phyloP scores from a whole-genome alignment of 2,329 filamentous ascomycete genomes.

The Diaporthe ilicicola region DNA sequence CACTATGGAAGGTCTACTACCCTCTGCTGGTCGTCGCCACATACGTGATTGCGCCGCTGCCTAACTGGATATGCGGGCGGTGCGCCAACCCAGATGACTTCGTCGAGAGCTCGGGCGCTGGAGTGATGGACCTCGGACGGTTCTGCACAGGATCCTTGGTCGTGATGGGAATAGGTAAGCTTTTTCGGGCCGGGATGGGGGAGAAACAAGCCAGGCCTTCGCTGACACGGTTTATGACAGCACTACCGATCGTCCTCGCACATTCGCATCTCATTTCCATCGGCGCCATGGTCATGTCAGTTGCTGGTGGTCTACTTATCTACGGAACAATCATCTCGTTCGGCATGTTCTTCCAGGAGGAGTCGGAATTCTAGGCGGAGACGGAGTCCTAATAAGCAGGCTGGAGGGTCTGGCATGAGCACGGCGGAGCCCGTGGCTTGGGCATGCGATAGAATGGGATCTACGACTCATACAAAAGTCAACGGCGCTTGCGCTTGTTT shows the following conservation, averaged over 20 bases:
- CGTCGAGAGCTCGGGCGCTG: slow-evolving; percentile 82
- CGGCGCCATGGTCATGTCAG: slow-evolving; percentile 94
- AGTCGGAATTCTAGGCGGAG: slow-evolving; percentile 84
- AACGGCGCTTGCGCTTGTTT: slow-evolving; percentile 6
- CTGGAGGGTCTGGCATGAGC: neutral
- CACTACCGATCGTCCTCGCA: slow-evolving; percentile 86
- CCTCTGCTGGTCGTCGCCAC: slow-evolving; percentile 95
- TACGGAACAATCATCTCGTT: slow-evolving; percentile 99
- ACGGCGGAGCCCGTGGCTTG: neutral
- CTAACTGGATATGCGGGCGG: slow-evolving; percentile 94
- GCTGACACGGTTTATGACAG: slow-evolving; percentile 53
- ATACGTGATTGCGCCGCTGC: slow-evolving; percentile 90
- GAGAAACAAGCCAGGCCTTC: neutral
- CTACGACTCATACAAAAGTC: neutral
- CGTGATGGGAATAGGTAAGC: slow-evolving; percentile 95
- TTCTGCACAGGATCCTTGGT: slow-evolving; percentile 97
- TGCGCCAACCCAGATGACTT: slow-evolving; percentile 96
- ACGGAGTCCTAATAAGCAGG: slow-evolving; percentile 24
- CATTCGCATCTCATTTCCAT: slow-evolving; percentile 84
- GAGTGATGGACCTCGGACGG: slow-evolving; percentile 89
- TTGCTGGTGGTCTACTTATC: slow-evolving; percentile 90
- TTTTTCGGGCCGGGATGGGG: neutral
- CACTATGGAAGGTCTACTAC: slow-evolving; percentile 93
- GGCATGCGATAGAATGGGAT: neutral
- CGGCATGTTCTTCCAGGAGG: slow-evolving; percentile 97